Conservation (phyloP, 2,329 filamentous ascomycete genomes). For the Stagonosporopsis cucurbitacearum region DNA sequence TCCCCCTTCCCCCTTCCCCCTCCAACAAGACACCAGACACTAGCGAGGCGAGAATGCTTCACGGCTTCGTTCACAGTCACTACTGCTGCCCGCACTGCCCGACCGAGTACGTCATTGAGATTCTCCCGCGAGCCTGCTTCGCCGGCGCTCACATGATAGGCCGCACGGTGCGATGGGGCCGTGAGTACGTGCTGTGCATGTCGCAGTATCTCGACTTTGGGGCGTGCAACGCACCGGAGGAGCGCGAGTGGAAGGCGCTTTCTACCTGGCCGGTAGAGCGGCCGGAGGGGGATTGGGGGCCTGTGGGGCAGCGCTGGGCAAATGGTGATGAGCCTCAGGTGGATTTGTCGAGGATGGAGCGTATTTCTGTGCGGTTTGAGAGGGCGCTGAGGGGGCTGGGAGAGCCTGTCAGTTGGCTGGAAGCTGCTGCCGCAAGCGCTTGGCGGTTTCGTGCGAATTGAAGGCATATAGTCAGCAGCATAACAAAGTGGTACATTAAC, state of each 20-base stretch:
- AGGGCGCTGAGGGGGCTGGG: constrained; percentile 1
- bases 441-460: not conserved
- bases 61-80: constrained; percentile 4
- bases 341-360: constrained; percentile 1
- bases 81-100: constrained; percentile 2
- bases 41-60: not conserved
- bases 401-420: not conserved
- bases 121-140: constrained; percentile 1
- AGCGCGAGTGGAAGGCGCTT: constrained; percentile 5
- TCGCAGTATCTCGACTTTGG: constrained; percentile 2
- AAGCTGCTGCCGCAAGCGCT: constrained; percentile 2
- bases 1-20: not conserved
- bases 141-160: constrained; percentile 3
- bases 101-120: constrained; percentile 1
- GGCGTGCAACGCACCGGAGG: not conserved
- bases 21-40: not conserved
- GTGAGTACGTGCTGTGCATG: constrained; percentile 4
- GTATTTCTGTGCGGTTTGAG: constrained; percentile 6
- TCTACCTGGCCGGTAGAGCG: constrained; percentile 6
- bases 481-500: not conserved
- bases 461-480: not conserved
- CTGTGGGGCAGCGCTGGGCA: not conserved
- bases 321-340: constrained; percentile 1
- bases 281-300: constrained; percentile 3
- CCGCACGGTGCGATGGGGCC: not conserved